Evolutionary conservation across 116 monocot genomes (phyloP).

Genomic region (Cymodocea nodosa): DNA sequence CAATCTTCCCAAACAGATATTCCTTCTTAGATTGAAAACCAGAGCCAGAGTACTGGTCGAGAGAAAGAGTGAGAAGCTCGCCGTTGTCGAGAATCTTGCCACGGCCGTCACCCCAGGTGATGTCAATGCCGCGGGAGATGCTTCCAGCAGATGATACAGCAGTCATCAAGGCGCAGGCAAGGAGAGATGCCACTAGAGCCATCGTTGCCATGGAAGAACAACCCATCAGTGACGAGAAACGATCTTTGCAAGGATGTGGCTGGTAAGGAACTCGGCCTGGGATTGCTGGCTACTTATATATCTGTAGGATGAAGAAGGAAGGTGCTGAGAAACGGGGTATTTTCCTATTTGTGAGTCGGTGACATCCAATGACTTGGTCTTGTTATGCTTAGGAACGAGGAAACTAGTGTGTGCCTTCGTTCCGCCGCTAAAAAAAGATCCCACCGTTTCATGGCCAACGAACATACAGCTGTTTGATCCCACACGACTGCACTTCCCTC

Average conservation of each 20-base stretch:
- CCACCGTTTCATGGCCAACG: too few species aligned
- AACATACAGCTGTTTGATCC: too few species aligned
- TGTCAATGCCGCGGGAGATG: neutral
- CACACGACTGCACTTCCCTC: too few species aligned
- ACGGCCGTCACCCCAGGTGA: conserved; percentile 10
- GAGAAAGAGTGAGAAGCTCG: conserved; percentile 6
- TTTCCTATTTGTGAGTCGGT: neutral
- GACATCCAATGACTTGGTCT: neutral
- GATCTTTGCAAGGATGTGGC: neutral
- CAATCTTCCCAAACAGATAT: conserved; percentile 15
- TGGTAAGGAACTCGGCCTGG: neutral
- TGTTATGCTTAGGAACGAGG: neutral
- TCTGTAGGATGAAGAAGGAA: neutral
- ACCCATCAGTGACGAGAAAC: neutral
- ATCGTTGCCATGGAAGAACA: neutral
- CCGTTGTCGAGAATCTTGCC: conserved; percentile 8
- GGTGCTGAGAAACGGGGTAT: neutral
- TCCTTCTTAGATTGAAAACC: conserved; percentile 11
- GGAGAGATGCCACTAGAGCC: neutral
- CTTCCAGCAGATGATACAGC: neutral
- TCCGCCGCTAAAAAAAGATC: too few species aligned
- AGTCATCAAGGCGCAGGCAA: neutral
- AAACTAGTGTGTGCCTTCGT: too few species aligned
- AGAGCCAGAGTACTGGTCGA: conserved; percentile 12
- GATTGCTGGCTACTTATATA: neutral